Conservation (phyloP, 2,329 filamentous ascomycete species). For the Nigrospora sphaerica region DNA sequence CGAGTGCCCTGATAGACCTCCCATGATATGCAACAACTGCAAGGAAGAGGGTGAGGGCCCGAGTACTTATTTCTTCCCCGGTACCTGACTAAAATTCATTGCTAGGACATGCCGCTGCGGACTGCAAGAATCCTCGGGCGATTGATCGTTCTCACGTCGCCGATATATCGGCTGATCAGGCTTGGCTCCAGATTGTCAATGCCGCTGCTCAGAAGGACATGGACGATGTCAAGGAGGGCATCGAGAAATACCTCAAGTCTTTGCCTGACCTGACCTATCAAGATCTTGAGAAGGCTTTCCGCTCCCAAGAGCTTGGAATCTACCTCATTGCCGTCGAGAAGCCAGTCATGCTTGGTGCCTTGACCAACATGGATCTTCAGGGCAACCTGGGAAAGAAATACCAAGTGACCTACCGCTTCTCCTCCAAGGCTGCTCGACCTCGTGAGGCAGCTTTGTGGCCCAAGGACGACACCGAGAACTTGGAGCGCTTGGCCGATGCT, state of each 20-base stretch:
- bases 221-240: conserved; percentile 54
- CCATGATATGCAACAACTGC: conserved; percentile 55
- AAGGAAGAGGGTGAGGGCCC: conserved; percentile 43
- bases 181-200: conserved; percentile 48
- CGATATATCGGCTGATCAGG: conserved; percentile 42
- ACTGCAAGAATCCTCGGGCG: conserved; percentile 54
- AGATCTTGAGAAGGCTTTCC: conserved; percentile 55
- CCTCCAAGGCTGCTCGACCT: conserved; percentile 47
- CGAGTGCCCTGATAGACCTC: conserved; percentile 55
- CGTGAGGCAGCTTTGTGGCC: conserved; percentile 57
- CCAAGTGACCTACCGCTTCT: conserved; percentile 55
- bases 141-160: conserved; percentile 46
- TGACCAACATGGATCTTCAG: conserved; percentile 67
- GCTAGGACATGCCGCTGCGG: conserved; percentile 45
- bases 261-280: conserved; percentile 49
- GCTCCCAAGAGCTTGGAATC: conserved; percentile 42
- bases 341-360: conserved; percentile 41
- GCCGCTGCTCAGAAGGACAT: conserved; percentile 50
- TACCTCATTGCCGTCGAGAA: conserved; percentile 59
- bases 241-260: conserved; percentile 56
- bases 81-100: not conserved
- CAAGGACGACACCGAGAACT: conserved; percentile 48
- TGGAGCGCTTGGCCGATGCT: conserved; percentile 56
- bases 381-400: conserved; percentile 61
- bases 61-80: not conserved